Base-by-base conservation (phyloP, 1,139 yeast genomes). In the Yarrowia galli region DNA sequence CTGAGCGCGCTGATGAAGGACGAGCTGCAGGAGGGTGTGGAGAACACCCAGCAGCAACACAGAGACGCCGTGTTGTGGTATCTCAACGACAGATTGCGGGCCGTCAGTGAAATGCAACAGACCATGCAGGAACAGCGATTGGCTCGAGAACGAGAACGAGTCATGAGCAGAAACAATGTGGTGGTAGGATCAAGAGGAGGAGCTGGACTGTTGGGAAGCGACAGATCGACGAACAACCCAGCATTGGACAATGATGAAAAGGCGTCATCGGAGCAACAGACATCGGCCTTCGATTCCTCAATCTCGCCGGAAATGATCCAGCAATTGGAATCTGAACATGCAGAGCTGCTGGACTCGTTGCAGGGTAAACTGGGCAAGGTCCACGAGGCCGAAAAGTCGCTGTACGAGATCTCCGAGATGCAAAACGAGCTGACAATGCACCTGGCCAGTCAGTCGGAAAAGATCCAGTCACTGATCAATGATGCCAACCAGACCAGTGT, bases 371-470 rank as follows among this genome's bases (percentile, higher is more conserved):
- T 79, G 22, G 77, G 77, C 56, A 78, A 79, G 70, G 82, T 82
- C 1, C 74, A 76, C 67, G 74, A 75, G 70, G 85, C 95, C n/a
- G 96, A 92, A 75, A 83, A 83, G 69, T 87, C 97, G 2, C 87
- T 93, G 80, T 79, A 88, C 67, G 98, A 92, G 75, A 89, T 95
- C 65, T 85, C 95, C 1, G 86, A 88, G 68, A 78, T 95, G 71
- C 97, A 92, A 74, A 83, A 89, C 40, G 96, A 92, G 74, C 81
- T 95, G 70, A 84, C 92, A 4, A 81, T 88, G 66, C 97, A 93
- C 74, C 80, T 95, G 67, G 87, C 87, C 43, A 79, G 86, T 0
- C 99, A 95, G 77, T 87, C 91, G 4, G 89, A 88, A 67, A 89
- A 87, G 75, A 91, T 95, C 46, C 83, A 85, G 68, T 81, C 83